Percentiles rank a stretch among this genome's conserved stretches.
phyloP scores from a whole-genome alignment of 169 alveolate species.

The Cryptosporidium meleagridis region DNA sequence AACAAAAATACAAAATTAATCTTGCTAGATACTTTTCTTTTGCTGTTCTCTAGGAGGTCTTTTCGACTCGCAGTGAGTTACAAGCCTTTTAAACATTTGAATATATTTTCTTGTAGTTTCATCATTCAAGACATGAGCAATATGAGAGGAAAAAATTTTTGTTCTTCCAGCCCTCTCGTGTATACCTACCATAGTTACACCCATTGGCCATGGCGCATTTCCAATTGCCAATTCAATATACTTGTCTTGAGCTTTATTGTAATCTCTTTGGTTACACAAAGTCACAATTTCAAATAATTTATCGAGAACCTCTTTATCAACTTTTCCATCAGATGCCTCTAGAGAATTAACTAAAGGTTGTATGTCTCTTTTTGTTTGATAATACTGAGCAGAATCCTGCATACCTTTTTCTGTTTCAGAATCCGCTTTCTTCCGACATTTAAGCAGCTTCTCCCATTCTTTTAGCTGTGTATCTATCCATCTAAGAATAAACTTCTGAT shows the following conservation, averaged over 20 bases:
- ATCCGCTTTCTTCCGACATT: slow-evolving; percentile 74
- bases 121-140: slow-evolving; percentile 93
- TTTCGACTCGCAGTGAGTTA: slow-evolving; percentile 81
- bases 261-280: slow-evolving; percentile 86
- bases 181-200: slow-evolving; percentile 95
- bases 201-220: slow-evolving; percentile 96
- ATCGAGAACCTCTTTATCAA: slow-evolving; percentile 76
- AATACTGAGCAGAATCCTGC: slow-evolving; percentile 79
- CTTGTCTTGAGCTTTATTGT: slow-evolving; percentile 90
- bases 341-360: slow-evolving; percentile 84
- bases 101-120: slow-evolving; percentile 90
- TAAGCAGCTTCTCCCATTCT: slow-evolving; percentile 83
- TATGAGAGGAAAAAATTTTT: slow-evolving; percentile 86
- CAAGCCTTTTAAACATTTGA: slow-evolving; percentile 89
- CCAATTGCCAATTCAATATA: slow-evolving; percentile 92
- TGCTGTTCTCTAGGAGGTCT: slow-evolving; percentile 33
- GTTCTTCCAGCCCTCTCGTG: slow-evolving; percentile 94
- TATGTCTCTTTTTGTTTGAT: slow-evolving; percentile 82
- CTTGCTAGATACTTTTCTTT: background rate
- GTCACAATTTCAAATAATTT: slow-evolving; percentile 82
- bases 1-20: background rate
- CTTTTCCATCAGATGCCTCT: slow-evolving; percentile 67
- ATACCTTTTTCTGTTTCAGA: slow-evolving; percentile 80
- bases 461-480: slow-evolving; percentile 85
- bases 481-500: slow-evolving; percentile 81